Evolutionary conservation across 1,139 yeast species (phyloP).

Genomic region (Nematodospora anomalae): DNA sequence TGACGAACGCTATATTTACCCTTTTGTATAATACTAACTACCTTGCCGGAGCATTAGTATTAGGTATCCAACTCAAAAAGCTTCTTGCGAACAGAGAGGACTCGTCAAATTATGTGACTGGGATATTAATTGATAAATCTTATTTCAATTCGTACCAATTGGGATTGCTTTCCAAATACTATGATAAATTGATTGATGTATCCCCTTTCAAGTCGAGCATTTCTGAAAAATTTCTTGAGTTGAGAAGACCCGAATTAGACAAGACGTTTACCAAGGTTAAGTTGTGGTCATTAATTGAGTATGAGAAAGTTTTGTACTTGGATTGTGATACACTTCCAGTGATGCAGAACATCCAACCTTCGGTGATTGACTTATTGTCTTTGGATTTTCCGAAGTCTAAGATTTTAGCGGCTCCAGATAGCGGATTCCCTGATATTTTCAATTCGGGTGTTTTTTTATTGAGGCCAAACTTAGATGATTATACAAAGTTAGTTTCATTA

Average conservation of each 20-base stretch:
- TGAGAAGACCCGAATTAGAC: conserved; percentile 74
- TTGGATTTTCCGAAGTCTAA: conserved; percentile 36
- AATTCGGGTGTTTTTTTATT: conserved; percentile 83
- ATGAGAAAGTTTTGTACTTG: conserved; percentile 64
- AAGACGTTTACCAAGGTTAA: conserved; percentile 72
- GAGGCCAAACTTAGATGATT: conserved; percentile 54
- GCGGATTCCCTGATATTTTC: conserved; percentile 95
- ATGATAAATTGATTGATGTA: conserved; percentile 35
- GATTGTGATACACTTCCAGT: conserved; percentile 83
- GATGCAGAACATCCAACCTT: conserved; percentile 24
- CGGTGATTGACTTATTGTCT: conserved; percentile 29
- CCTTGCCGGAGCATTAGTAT: conserved; percentile 73
- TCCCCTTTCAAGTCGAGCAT: conserved; percentile 29
- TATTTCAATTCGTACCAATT: conserved; percentile 31
- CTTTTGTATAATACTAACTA: conserved; percentile 65
- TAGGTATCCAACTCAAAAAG: conserved; percentile 44
- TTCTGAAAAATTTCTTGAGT: conserved; percentile 29
- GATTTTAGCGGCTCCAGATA: conserved; percentile 81
- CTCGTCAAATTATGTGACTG: conserved; percentile 19
- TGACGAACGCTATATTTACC: conserved; percentile 60
- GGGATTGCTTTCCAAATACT: conserved; percentile 25
- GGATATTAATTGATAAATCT: conserved; percentile 37
- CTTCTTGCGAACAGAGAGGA: conserved; percentile 14
- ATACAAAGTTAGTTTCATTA: conserved; percentile 40
- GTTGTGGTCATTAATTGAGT: conserved; percentile 61